Conservation (phyloP, 306 rosid genomes). For the Cyamopsis tetragonoloba region DNA sequence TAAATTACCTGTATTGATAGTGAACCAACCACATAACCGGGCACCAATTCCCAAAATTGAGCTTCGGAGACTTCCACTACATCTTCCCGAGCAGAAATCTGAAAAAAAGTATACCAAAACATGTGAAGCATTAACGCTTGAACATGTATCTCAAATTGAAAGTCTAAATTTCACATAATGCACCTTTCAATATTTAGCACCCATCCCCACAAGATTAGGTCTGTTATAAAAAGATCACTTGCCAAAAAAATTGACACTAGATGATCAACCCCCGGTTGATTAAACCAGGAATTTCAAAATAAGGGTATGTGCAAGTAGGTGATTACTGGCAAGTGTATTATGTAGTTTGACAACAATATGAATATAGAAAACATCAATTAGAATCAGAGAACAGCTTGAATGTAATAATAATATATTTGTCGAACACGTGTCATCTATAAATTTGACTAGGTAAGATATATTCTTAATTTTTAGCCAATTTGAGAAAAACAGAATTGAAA, state of each 20-base stretch:
- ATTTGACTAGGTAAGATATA: not conserved
- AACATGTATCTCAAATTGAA: not conserved
- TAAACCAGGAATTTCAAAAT: constrained; percentile 14
- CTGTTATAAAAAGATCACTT: not conserved
- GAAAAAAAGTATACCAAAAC: not conserved
- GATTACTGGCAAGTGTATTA: not conserved
- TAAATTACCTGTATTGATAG: constrained; percentile 56
- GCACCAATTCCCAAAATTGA: constrained; percentile 95
- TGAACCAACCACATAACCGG: constrained; percentile 87
- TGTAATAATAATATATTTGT: not conserved
- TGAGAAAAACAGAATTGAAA: not conserved
- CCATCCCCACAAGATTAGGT: not conserved
- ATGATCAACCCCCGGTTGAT: constrained; percentile 5
- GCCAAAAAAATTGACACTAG: not conserved
- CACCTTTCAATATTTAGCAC: not conserved
- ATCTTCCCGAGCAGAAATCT: constrained; percentile 80
- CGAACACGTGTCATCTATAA: not conserved
- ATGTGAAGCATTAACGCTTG: not conserved
- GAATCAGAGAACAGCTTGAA: not conserved
- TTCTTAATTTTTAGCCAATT: not conserved
- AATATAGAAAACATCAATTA: not conserved
- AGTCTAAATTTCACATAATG: constrained; percentile 13
- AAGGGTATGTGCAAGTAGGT: not conserved
- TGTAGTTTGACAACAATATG: not conserved
- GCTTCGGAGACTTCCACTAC: constrained; percentile 68